Evolutionary conservation across 129 eudicot genomes (phyloP).

Genomic region (Sambucus nigra): DNA sequence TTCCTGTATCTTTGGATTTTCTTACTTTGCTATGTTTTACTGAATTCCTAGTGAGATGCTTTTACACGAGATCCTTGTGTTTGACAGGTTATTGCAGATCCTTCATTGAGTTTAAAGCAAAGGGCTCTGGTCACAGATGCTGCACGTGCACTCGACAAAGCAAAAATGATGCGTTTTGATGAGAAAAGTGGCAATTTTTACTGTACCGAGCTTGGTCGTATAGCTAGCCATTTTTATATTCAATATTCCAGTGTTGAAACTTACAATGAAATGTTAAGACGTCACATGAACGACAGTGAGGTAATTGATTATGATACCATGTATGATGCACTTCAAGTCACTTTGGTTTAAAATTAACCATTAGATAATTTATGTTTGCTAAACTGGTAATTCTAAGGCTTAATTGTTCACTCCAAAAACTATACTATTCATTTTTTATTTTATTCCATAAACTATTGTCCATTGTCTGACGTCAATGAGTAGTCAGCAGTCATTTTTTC

Average conservation of each 20-base stretch:
- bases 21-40: neutral
- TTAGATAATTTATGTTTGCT: neutral
- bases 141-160: conserved; percentile 97
- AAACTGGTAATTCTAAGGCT: neutral
- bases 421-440: neutral
- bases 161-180: conserved; percentile 99
- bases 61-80: neutral
- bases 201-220: conserved; percentile 98
- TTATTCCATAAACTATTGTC: neutral
- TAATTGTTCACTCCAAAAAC: neutral
- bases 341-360: neutral
- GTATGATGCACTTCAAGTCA: neutral
- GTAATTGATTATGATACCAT: conserved; percentile 27
- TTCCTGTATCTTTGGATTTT: too few species aligned
- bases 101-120: conserved; percentile 86
- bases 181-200: conserved; percentile 98
- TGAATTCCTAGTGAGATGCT: neutral
- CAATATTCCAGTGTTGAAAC: conserved; percentile 99
- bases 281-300: conserved; percentile 96
- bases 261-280: conserved; percentile 86
- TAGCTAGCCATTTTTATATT: conserved; percentile 97
- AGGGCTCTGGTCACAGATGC: conserved; percentile 87
- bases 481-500: neutral
- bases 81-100: conserved; percentile 86
- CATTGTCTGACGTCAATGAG: neutral